phyloP scores from a whole-genome alignment of 2,329 filamentous ascomycete genomes.

The Arthrobotrys sphaeroides region DNA sequence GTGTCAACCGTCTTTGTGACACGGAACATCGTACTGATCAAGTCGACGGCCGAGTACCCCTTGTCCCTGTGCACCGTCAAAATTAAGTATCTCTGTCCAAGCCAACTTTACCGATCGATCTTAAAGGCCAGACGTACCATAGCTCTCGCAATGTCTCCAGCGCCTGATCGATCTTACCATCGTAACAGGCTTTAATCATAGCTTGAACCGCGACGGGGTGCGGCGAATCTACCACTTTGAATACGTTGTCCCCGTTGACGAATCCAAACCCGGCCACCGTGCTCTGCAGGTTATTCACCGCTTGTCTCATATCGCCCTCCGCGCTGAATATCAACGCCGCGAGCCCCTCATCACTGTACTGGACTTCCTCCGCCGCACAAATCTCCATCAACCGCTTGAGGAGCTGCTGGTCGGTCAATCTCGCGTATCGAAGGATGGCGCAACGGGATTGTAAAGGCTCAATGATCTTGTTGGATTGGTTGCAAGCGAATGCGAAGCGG shows the following conservation, averaged over 20 bases:
- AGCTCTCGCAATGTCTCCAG: conserved; percentile 87
- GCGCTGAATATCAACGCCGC: conserved; percentile 97
- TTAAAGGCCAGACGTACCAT: conserved; percentile 66
- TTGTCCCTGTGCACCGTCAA: conserved; percentile 67
- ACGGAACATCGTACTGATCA: conserved; percentile 98
- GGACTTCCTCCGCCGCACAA: conserved; percentile 87
- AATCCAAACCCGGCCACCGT: conserved; percentile 94
- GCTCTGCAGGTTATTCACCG: conserved; percentile 97
- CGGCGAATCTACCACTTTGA: conserved; percentile 94
- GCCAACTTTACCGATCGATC: not conserved
- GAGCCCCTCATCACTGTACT: conserved; percentile 90
- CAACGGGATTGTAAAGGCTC: conserved; percentile 97
- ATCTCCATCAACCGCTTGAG: conserved; percentile 91
- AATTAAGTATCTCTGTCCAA: conserved; percentile 8
- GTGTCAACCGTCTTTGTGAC: conserved; percentile 96
- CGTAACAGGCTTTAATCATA: conserved; percentile 97
- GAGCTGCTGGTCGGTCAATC: conserved; percentile 90
- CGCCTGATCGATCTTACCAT: conserved; percentile 87
- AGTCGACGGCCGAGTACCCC: conserved; percentile 98
- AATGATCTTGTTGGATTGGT: conserved; percentile 99
- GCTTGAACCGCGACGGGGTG: conserved; percentile 98
- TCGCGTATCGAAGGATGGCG: conserved; percentile 91
- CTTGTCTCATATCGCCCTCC: conserved; percentile 98
- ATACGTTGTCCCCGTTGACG: conserved; percentile 97
- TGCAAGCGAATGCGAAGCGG: conserved; percentile 96